These are phyloP conservation scores for Euclidium syriacum DNA, from an alignment of 345 rosid species.

Conservation along the genomic window DNA sequence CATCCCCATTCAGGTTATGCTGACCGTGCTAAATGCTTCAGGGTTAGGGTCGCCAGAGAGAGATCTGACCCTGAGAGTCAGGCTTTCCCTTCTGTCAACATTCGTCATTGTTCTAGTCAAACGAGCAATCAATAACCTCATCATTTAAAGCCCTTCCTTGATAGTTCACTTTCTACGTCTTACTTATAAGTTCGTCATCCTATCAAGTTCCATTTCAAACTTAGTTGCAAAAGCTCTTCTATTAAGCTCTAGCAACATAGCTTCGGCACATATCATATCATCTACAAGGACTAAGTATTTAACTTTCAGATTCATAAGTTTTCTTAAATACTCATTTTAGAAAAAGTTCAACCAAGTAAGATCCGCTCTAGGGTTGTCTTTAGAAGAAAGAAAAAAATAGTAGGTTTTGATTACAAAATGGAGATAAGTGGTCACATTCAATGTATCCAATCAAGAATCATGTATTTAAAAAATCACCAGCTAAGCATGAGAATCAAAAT, in stretches of 20 bases:
- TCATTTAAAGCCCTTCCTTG: conserved; percentile 45
- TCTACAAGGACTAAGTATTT: conserved; percentile 76
- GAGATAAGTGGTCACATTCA: conserved; percentile 87
- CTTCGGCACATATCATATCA: conserved; percentile 70
- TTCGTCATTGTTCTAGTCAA: conserved; percentile 86
- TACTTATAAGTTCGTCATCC: conserved; percentile 41
- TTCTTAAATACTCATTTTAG: conserved; percentile 62
- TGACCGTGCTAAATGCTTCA: conserved; percentile 26
- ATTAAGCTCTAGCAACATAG: conserved; percentile 64
- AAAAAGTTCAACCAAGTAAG: conserved; percentile 53
- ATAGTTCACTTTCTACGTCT: conserved; percentile 48
- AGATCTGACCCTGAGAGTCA: too few relatives aligned
- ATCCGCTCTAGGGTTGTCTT: conserved; percentile 46
- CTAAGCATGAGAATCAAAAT: conserved; percentile 23
- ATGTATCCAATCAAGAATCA: conserved; percentile 87
- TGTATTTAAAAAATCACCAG: conserved; percentile 36
- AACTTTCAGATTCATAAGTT: conserved; percentile 57
- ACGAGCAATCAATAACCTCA: conserved; percentile 47
- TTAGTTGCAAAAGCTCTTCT: conserved; percentile 66
- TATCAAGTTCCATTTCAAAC: conserved; percentile 56
- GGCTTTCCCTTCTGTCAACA: too few relatives aligned
- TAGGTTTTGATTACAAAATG: conserved; percentile 68
- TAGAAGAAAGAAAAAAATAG: conserved; percentile 59
- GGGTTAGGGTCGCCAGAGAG: too few relatives aligned
- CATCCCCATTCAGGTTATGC: too few relatives aligned